phyloP scores from a whole-genome alignment of 1,284 basidiomycete genomes.

The Garcileccinum viscosum region DNA sequence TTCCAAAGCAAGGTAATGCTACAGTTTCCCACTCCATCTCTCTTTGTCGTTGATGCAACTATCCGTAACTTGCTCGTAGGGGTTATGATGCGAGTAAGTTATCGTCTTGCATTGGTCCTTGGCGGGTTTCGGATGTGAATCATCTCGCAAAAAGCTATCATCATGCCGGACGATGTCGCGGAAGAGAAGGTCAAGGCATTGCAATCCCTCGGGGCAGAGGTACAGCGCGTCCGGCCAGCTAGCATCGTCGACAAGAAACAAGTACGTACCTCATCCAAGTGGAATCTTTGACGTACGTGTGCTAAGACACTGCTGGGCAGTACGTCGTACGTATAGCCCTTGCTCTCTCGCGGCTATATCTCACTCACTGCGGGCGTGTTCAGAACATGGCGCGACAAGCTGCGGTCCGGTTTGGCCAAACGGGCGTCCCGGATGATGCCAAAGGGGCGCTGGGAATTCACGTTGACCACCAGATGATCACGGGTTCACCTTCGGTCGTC shows the following conservation, averaged over 20 bases:
- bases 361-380: background rate
- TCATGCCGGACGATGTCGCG: slow-evolving; percentile 94
- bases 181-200: slow-evolving; percentile 90
- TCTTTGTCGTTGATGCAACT: background rate
- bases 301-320: slow-evolving; percentile 13
- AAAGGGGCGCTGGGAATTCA: slow-evolving; percentile 24
- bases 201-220: slow-evolving; percentile 83
- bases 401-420: slow-evolving; percentile 74
- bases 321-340: slow-evolving; percentile 30
- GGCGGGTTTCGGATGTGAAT: background rate
- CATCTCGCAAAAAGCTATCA: slow-evolving; percentile 63
- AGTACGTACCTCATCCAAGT: slow-evolving; percentile 51
- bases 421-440: slow-evolving; percentile 41
- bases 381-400: slow-evolving; percentile 84
- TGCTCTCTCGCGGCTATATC: slow-evolving; percentile 49
- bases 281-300: no score
- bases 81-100: slow-evolving; percentile 78
- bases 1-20: slow-evolving; percentile 78
- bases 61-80: slow-evolving; percentile 43
- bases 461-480: slow-evolving; percentile 39
- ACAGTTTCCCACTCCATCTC: background rate
- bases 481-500: slow-evolving; percentile 54
- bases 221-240: slow-evolving; percentile 85
- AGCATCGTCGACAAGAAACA: slow-evolving; percentile 96
- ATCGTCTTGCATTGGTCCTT: slow-evolving; percentile 23